phyloP scores from a whole-genome alignment of 2,329 filamentous ascomycete genomes.

The Colletotrichum australisinense region DNA sequence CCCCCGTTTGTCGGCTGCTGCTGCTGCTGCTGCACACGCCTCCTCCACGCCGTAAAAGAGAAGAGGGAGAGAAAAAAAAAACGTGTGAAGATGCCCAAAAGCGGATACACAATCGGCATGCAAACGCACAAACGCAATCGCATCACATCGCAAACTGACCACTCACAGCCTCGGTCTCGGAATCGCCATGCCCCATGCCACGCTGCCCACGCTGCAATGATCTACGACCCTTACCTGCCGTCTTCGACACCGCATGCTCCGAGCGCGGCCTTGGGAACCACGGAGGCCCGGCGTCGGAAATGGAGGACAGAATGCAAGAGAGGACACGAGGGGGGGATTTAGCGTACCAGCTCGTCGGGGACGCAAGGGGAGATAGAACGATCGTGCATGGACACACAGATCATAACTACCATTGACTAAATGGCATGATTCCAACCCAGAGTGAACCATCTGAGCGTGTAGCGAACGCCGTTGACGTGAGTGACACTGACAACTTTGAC shows the following conservation, averaged over 20 bases:
- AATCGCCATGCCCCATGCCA: neutral
- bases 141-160: neutral
- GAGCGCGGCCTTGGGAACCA: neutral
- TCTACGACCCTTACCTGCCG: neutral
- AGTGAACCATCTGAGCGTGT: neutral
- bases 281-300: neutral
- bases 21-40: neutral
- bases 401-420: neutral
- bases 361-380: neutral
- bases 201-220: neutral
- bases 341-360: neutral
- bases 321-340: neutral
- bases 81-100: neutral
- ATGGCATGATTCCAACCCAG: neutral
- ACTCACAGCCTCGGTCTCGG: conserved; percentile 20
- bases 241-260: neutral
- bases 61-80: too few species aligned
- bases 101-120: neutral
- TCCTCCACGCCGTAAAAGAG: neutral
- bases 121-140: too few species aligned
- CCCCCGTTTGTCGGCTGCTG: too few species aligned
- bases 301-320: too few species aligned
- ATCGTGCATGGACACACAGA: neutral
- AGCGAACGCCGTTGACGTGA: neutral
- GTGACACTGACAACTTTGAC: conserved; percentile 1